Conservation (phyloP, 208 protist genomes). For the Acanthamoeba lenticulata region DNA sequence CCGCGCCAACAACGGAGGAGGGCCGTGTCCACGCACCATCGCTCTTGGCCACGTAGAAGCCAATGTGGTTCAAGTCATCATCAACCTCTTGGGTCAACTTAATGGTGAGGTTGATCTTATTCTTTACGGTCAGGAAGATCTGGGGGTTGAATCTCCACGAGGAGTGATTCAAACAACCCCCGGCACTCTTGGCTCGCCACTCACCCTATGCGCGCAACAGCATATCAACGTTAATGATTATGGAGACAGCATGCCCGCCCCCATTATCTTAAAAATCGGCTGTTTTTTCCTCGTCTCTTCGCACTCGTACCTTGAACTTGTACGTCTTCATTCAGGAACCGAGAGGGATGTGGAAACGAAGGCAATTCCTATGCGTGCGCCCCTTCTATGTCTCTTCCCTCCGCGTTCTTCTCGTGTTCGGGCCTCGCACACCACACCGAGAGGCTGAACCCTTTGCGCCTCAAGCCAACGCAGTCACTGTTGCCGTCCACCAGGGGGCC, state of each 20-base stretch:
- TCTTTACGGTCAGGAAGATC: slow-evolving; percentile 47
- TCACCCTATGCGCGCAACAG: neutral
- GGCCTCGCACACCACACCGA: no score
- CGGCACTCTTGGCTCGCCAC: slow-evolving; percentile 61
- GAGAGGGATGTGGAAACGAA: neutral
- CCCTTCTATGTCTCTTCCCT: neutral
- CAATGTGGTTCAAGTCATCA: slow-evolving; percentile 55
- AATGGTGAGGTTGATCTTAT: slow-evolving; percentile 29
- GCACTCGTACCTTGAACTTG: slow-evolving; percentile 60
- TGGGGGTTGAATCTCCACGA: slow-evolving; percentile 61
- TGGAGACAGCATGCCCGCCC: no score
- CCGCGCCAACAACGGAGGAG: no score
- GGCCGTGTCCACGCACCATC: neutral
- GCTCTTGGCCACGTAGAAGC: slow-evolving; percentile 58
- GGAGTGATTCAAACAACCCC: slow-evolving; percentile 62
- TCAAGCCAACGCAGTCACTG: neutral
- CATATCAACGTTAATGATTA: no score
- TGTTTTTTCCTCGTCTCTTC: neutral
- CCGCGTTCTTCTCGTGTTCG: neutral
- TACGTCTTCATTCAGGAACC: slow-evolving; percentile 50
- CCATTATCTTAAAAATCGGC: no score
- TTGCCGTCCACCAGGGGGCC: neutral
- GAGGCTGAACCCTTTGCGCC: no score
- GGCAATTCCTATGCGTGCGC: no score
- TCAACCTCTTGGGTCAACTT: slow-evolving; percentile 49